A percentile compares a stretch with the other conserved stretches of the same genome.
These are phyloP conservation scores for Apiotrichum montevideense DNA, from an alignment of 1,284 basidiomycete genomes.

Conservation along the genomic window DNA sequence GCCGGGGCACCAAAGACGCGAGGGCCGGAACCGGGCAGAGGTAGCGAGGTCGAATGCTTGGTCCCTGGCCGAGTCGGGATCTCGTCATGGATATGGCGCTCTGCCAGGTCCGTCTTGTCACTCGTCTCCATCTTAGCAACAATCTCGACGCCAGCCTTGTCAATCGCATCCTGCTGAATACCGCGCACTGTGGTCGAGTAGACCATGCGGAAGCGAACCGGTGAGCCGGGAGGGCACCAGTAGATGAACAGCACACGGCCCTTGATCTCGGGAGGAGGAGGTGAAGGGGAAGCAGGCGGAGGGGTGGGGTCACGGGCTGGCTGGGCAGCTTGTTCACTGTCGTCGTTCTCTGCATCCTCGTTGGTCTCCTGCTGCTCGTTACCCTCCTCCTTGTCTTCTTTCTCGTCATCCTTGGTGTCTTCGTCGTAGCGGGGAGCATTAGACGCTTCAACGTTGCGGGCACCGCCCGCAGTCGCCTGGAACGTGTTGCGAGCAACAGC, in stretches of 20 bases:
- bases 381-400: constrained; percentile 9
- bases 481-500: constrained; percentile 32
- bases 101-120: constrained; percentile 65
- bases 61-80: constrained; percentile 1
- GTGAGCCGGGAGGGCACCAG: constrained; percentile 70
- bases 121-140: constrained; percentile 64
- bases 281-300: constrained; percentile 6
- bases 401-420: constrained; percentile 2
- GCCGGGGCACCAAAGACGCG: constrained; percentile 16
- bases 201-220: constrained; percentile 76
- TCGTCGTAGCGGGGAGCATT: constrained; percentile 14
- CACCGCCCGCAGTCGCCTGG: constrained; percentile 38
- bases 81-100: constrained; percentile 56
- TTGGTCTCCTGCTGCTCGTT: constrained; percentile 4
- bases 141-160: constrained; percentile 49
- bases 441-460: constrained; percentile 20
- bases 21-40: not conserved
- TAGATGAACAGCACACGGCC: constrained; percentile 68
- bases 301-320: not conserved
- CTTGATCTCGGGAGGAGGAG: constrained; percentile 19
- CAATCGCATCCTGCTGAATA: constrained; percentile 57
- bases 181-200: constrained; percentile 65
- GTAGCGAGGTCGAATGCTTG: constrained; percentile 7
- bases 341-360: constrained; percentile 5
- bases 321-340: constrained; percentile 8